Evolutionary conservation across 164 flowering plant species (phyloP), one percentile per base, ranked within the genome.

Genomic region (Magnolia kwangsiensis): DNA sequence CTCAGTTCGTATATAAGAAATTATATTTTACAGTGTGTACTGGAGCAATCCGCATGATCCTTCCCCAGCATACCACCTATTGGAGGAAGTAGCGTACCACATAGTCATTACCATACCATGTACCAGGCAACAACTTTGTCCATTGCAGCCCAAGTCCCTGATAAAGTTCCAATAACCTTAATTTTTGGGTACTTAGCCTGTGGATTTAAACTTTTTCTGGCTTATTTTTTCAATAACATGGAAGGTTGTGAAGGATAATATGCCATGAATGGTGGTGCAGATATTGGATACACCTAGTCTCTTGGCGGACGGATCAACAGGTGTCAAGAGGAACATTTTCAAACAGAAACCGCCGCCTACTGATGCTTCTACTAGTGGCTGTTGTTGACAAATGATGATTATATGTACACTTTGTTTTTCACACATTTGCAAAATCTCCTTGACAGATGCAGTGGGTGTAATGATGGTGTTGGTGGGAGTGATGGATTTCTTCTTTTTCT

Each of bases 271-370:
- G 69, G 51, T 71, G 66, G 37, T 81, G 83, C 90, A 94, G 98
- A 94, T 94, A 27, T 84, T 92, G 85, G 98, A 92, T 13, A 94
- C 97, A 3, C 97, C 98, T 2, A 92, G 97, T 80, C 86, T 92
- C 7, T 73, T 92, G 82, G 91, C 92, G 8, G 97, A 88, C 20
- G 95, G 92, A 27, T 86, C 94, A 8, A 75, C 84, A 19, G 91
- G 90, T 63, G 85, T 83, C 61, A 94, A 84, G 72, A 90, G 76
- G 87, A 92, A 91, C 87, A 94, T 94, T 66, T 94, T 94, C 73
- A 89, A 84, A 75, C 88, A 92, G 80, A 92, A 91, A 75, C 90
- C 97, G 7, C 91, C 90, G 0, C 81, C 84, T 74, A 50, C 89
- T 31, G 89, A 81, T 79, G 89, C 86, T 23, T 78, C 96, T 21